Evolutionary conservation across 2,329 filamentous ascomycete species (phyloP).

Genomic region (Diplodia seriata): DNA sequence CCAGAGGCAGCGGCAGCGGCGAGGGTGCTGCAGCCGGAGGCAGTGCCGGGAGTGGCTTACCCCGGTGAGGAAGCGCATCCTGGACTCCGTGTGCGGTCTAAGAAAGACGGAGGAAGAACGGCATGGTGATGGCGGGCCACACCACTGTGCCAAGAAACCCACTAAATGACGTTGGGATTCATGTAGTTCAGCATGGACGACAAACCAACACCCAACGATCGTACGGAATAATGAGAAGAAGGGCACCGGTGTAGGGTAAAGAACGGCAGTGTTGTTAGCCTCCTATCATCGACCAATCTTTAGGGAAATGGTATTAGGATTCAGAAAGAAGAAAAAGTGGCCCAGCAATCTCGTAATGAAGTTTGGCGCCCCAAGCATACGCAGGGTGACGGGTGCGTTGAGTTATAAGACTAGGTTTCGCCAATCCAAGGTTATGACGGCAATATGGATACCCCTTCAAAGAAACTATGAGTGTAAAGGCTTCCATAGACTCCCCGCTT

Average conservation of each 20-base stretch:
- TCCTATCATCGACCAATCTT: background rate
- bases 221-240: background rate
- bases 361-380: background rate
- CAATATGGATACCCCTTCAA: background rate
- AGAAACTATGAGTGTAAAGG: background rate
- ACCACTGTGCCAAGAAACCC: background rate
- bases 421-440: background rate
- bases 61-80: conserved; percentile 10
- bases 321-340: background rate
- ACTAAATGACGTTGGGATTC: too few species aligned
- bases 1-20: conserved; percentile 24
- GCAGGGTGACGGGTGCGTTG: background rate
- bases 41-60: conserved; percentile 31
- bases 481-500: background rate
- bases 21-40: conserved; percentile 15
- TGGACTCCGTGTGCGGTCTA: background rate
- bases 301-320: background rate
- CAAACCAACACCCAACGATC: background rate
- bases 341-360: background rate
- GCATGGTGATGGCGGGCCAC: background rate
- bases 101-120: background rate
- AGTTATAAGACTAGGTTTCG: background rate
- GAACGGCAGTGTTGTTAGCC: background rate
- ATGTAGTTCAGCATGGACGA: background rate
- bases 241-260: background rate